Base-by-base conservation (phyloP, 2,329 filamentous ascomycete species). In the Fusarium austroafricanum region DNA sequence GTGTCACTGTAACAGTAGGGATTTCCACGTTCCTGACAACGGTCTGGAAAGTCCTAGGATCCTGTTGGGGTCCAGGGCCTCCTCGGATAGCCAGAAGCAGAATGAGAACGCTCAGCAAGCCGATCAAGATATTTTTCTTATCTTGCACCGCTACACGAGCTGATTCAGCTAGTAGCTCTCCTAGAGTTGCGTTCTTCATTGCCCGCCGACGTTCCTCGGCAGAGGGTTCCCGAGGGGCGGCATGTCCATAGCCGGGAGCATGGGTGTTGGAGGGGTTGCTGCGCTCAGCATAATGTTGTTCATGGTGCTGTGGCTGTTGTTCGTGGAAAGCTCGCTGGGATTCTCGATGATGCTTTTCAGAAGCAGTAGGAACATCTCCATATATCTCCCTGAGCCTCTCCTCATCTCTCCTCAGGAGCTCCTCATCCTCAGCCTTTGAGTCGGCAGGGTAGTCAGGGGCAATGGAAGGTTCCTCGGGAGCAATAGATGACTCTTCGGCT, bases 81-180 rank as follows among this genome's bases (percentile, higher is more conserved):
- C 78, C 60, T 49, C 78, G 67, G 14, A 84, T 51, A 2, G 85
- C 84, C 11, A 89, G 78, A 28, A 87, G 55, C 15, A 88, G 68
- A 3, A 88, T 82, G n/a, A 90, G 73, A 3, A 86, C 59, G 55
- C 84, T 83, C 50, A 90, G 77, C 1, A 86, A 71, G 7, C 81
- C 79, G 26, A 90, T 89, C n/a, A 83, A 77, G 11, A 89, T 74
- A 56, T 90, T 90, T 78, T 85, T 89, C 58, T 82, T 82, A 68
- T 90, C 88, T 45, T 83, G 82, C 70, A 90, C 71, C 18, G 86
- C 75, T 10, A 90, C 83, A 31, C 83, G 81, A 50, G 80, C 78
- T 0, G 87, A 86, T 65, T 87, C 84, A 10, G 86, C 69, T 0
- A 90, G 71, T 10, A 90, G 78, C 61, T 88, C 83, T 1, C 82